A percentile compares a stretch with the other conserved stretches of the same genome.
These are phyloP conservation scores for Achaetomium macrosporum DNA, from an alignment of 2,329 filamentous ascomycete genomes.

Conservation along the genomic window DNA sequence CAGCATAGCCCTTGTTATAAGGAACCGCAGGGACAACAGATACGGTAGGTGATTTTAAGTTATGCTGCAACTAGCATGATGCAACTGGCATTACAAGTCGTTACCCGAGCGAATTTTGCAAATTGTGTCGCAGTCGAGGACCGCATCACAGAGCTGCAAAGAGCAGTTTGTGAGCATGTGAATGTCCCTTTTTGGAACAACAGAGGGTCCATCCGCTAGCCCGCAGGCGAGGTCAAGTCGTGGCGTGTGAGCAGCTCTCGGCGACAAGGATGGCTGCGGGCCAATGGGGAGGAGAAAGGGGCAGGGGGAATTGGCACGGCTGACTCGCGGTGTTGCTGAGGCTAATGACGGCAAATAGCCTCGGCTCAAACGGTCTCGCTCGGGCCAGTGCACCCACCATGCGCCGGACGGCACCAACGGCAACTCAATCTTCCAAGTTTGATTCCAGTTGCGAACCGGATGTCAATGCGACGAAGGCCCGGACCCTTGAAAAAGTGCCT, in stretches of 20 bases:
- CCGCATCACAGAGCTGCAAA: background rate
- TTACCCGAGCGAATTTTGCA: too few relatives aligned
- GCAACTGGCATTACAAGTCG: too few relatives aligned
- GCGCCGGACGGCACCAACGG: background rate
- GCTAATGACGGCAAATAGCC: conserved; percentile 24
- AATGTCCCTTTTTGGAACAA: conserved; percentile 5
- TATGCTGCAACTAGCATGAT: too few relatives aligned
- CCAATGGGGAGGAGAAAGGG: conserved; percentile 1
- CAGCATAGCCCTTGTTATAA: too few relatives aligned
- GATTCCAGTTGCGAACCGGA: background rate
- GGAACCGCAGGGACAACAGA: too few relatives aligned
- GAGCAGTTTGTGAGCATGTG: conserved; percentile 10
- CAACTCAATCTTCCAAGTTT: background rate
- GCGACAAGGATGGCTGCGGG: background rate
- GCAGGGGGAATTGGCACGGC: conserved; percentile 13
- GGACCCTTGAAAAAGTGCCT: conserved; percentile 16
- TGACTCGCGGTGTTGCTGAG: conserved; percentile 15
- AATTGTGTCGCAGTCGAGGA: too few relatives aligned
- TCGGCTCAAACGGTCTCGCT: conserved; percentile 24
- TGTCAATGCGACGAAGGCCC: conserved; percentile 2
- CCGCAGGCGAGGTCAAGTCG: conserved; percentile 12
- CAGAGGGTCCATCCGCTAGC: conserved; percentile 16
- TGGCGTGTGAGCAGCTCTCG: conserved; percentile 2
- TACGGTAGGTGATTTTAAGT: too few relatives aligned
- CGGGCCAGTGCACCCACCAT: conserved; percentile 20